A percentile compares a stretch with the other conserved stretches of the same genome.
Conservation (phyloP, 2,329 filamentous ascomycete species). For the Trichoderma arundinaceum region DNA sequence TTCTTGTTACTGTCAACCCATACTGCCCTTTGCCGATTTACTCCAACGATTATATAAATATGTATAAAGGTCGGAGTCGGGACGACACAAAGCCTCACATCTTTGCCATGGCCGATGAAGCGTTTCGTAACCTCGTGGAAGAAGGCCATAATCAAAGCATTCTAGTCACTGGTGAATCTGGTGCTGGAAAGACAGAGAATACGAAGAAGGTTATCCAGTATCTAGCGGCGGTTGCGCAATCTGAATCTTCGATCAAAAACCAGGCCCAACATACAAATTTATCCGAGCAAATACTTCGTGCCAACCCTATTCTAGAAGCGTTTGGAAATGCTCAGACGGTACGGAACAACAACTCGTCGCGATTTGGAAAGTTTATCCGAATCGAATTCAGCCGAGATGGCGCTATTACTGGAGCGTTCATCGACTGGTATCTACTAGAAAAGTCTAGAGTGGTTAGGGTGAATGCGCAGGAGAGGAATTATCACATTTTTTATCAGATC, state of each 20-base stretch:
- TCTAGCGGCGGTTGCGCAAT: slow-evolving; percentile 87
- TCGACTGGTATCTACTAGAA: slow-evolving; percentile 97
- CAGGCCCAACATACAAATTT: slow-evolving; percentile 76
- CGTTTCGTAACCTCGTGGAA: slow-evolving; percentile 93
- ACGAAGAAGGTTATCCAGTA: slow-evolving; percentile 99
- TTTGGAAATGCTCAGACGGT: slow-evolving; percentile 99
- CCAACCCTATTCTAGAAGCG: slow-evolving; percentile 95
- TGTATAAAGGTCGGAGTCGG: slow-evolving; percentile 90
- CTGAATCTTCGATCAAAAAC: slow-evolving; percentile 72
- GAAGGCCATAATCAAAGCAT: slow-evolving; percentile 98
- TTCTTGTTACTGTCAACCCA: slow-evolving; percentile 95
- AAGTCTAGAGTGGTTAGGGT: slow-evolving; percentile 96
- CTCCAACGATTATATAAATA: slow-evolving; percentile 94
- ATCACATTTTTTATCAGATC: slow-evolving; percentile 97
- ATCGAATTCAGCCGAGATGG: slow-evolving; percentile 91
- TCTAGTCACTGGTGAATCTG: slow-evolving; percentile 95
- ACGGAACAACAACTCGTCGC: slow-evolving; percentile 96
- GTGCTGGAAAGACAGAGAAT: slow-evolving; percentile 97
- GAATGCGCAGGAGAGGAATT: slow-evolving; percentile 88
- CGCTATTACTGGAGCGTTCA: slow-evolving; percentile 92
- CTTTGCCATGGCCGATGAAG: slow-evolving; percentile 95
- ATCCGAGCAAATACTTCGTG: slow-evolving; percentile 93
- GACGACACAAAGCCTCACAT: slow-evolving; percentile 98
- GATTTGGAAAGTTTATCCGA: slow-evolving; percentile 98
- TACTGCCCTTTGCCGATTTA: slow-evolving; percentile 96